A percentile compares a stretch with the other conserved stretches of the same genome.
These are phyloP conservation scores for Fusarium armeniacum DNA, from an alignment of 2,329 filamentous ascomycete genomes.

Conservation along the genomic window DNA sequence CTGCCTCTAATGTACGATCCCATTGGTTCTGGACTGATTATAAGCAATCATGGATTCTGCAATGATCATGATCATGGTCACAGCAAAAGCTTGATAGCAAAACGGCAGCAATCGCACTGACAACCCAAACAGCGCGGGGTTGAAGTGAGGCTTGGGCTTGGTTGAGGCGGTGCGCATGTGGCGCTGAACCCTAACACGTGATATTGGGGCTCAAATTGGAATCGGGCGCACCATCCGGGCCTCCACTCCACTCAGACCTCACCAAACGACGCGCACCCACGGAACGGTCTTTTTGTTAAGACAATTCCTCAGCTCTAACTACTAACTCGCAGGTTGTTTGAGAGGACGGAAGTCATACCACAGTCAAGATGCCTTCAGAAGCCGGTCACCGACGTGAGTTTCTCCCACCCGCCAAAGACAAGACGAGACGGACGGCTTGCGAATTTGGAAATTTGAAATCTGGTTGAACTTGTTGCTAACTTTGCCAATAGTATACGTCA, in stretches of 20 bases:
- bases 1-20: no score
- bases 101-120: not conserved
- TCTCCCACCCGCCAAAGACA: slow-evolving; percentile 26
- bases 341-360: slow-evolving; percentile 62
- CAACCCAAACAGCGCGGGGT: not conserved
- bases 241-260: slow-evolving; percentile 58
- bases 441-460: slow-evolving; percentile 38
- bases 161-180: slow-evolving; percentile 12
- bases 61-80: slow-evolving; percentile 2
- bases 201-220: slow-evolving; percentile 55
- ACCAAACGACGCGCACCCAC: slow-evolving; percentile 60
- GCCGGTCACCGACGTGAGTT: slow-evolving; percentile 89
- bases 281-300: slow-evolving; percentile 63
- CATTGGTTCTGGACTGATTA: not conserved
- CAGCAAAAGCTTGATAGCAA: slow-evolving; percentile 1
- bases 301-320: slow-evolving; percentile 59
- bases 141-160: slow-evolving; percentile 19
- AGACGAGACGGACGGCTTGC: slow-evolving; percentile 28
- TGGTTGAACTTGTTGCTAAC: slow-evolving; percentile 56
- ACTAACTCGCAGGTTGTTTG: slow-evolving; percentile 61
- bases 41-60: not conserved
- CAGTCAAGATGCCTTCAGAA: slow-evolving; percentile 88
- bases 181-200: slow-evolving; percentile 56
- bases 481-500: slow-evolving; percentile 79
- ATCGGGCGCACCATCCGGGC: slow-evolving; percentile 55